phyloP scores from a whole-genome alignment of 1,284 basidiomycete species.

The Apiotrichum porosum region DNA sequence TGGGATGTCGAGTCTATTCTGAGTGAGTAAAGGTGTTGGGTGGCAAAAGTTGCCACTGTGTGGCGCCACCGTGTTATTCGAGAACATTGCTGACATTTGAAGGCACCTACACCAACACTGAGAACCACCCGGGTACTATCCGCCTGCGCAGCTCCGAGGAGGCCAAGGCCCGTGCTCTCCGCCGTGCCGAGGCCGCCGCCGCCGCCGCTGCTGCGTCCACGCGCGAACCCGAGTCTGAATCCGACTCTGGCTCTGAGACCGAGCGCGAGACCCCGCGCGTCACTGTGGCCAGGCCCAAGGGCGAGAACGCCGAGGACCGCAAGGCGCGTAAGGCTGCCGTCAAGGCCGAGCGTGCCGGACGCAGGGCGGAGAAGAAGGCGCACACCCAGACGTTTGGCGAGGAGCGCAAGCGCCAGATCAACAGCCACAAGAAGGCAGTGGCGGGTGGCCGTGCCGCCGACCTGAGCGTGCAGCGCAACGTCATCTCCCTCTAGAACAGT shows the following conservation, averaged over 20 bases:
- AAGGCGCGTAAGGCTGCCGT: conserved; percentile 81
- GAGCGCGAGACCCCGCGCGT: conserved; percentile 35
- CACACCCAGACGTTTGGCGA: conserved; percentile 68
- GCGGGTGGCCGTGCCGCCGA: conserved; percentile 46
- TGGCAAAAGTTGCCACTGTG: background rate
- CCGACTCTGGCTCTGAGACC: conserved; percentile 48
- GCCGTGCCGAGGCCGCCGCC: conserved; percentile 15
- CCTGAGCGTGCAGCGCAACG: conserved; percentile 23
- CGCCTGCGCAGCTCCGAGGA: conserved; percentile 57
- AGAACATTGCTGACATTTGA: background rate
- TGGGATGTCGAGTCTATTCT: conserved; percentile 96
- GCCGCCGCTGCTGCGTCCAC: conserved; percentile 18
- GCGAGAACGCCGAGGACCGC: conserved; percentile 81
- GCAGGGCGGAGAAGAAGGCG: conserved; percentile 74
- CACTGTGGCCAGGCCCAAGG: conserved; percentile 61
- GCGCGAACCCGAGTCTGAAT: conserved; percentile 40
- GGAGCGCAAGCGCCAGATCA: conserved; percentile 70
- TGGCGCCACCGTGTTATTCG: background rate
- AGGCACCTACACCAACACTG: conserved; percentile 93
- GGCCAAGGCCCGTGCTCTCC: conserved; percentile 25
- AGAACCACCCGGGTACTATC: conserved; percentile 87
- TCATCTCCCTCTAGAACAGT: background rate
- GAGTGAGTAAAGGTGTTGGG: conserved; percentile 57
- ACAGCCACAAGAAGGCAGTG: conserved; percentile 47
- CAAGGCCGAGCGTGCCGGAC: conserved; percentile 69